Percentiles rank a stretch among this genome's conserved stretches.
Conservation (phyloP, 768 basidiomycete genomes). For the Hericium erinaceus region DNA sequence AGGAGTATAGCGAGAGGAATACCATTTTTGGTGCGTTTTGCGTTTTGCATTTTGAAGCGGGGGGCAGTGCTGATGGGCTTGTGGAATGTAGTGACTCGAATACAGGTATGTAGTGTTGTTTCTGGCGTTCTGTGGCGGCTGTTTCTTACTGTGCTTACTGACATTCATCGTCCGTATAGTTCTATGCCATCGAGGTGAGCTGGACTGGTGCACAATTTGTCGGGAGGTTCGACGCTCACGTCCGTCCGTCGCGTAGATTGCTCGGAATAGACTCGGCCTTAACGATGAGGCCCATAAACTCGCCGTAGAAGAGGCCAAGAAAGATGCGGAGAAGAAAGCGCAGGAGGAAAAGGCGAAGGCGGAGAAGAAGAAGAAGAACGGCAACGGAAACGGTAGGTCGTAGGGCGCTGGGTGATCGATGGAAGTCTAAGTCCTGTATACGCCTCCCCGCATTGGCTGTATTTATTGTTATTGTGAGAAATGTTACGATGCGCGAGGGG, state of each 20-base stretch:
- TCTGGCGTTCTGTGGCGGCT: background rate
- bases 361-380: slow-evolving; percentile 26
- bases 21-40: slow-evolving; percentile 75
- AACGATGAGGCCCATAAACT: slow-evolving; percentile 82
- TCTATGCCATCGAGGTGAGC: slow-evolving; percentile 84
- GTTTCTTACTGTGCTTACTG: background rate
- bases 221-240: no score
- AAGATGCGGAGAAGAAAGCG: slow-evolving; percentile 45
- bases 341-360: slow-evolving; percentile 41
- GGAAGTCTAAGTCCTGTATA: no score
- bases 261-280: slow-evolving; percentile 82
- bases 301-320: slow-evolving; percentile 58
- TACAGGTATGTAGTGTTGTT: slow-evolving; percentile 41
- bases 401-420: slow-evolving; percentile 1
- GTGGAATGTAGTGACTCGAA: slow-evolving; percentile 45
- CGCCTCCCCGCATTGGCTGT: no score
- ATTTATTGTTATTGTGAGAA: no score
- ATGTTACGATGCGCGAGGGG: no score
- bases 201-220: no score
- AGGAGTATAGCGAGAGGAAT: slow-evolving; percentile 86
- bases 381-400: slow-evolving; percentile 17
- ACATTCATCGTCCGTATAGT: slow-evolving; percentile 36
- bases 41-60: slow-evolving; percentile 4
- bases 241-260: slow-evolving; percentile 45
- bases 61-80: background rate